Percentiles rank a stretch among this genome's conserved stretches.
These are phyloP conservation scores for Penicillium chermesinum DNA, from an alignment of 495 filamentous ascomycete genomes.

Conservation along the genomic window DNA sequence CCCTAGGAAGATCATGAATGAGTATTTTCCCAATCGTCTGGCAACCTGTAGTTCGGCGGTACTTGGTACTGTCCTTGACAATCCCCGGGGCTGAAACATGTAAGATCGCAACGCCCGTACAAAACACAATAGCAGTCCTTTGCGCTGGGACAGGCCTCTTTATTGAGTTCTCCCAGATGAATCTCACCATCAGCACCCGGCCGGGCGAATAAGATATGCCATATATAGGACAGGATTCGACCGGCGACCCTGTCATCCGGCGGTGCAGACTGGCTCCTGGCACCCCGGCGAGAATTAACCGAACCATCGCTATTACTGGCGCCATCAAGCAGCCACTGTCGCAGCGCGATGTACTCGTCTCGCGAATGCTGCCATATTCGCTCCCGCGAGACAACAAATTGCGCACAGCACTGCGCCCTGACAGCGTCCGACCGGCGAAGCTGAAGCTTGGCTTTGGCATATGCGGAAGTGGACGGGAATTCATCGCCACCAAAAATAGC, in stretches of 20 bases:
- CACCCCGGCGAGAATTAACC: conserved; percentile 1
- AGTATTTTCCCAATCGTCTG: conserved; percentile 30
- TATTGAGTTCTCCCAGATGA: conserved; percentile 40
- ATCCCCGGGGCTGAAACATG: conserved; percentile 23
- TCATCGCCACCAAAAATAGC: conserved; percentile 28
- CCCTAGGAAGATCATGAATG: conserved; percentile 14
- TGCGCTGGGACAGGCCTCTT: conserved; percentile 33
- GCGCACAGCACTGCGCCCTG: conserved; percentile 42
- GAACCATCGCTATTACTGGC: conserved; percentile 1
- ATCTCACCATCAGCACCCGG: conserved; percentile 21
- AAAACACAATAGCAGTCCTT: conserved; percentile 42
- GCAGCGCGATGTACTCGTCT: conserved; percentile 36
- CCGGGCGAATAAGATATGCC: conserved; percentile 42
- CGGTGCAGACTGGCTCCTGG: conserved; percentile 26
- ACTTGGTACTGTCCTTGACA: conserved; percentile 36
- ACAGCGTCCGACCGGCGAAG: conserved; percentile 31
- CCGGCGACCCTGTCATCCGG: conserved; percentile 36
- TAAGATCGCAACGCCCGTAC: conserved; percentile 36
- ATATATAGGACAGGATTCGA: conserved; percentile 38
- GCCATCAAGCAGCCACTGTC: conserved; percentile 42
- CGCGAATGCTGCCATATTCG: conserved; percentile 32
- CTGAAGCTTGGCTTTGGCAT: not conserved
- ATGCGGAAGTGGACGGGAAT: not conserved
- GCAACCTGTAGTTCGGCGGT: conserved; percentile 31
- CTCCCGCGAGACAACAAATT: conserved; percentile 37